A percentile compares a stretch with the other conserved stretches of the same genome.
phyloP scores from a whole-genome alignment of 2,329 filamentous ascomycete species.

The Hymenoscyphus scutula region DNA sequence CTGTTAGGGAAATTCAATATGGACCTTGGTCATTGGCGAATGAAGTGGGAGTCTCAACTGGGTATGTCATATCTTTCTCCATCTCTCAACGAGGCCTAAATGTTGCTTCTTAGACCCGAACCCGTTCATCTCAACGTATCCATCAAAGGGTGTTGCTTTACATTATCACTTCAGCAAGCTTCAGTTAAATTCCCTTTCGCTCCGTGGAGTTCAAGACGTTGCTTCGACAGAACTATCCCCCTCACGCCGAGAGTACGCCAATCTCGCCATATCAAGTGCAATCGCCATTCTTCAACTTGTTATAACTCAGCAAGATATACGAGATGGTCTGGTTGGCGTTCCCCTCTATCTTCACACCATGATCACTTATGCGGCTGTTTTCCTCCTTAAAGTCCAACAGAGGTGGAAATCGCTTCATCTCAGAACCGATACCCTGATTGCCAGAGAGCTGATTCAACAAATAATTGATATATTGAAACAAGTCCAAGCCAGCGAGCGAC shows the following conservation, averaged over 20 bases:
- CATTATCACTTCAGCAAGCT: conserved; percentile 39
- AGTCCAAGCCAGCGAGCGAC: conserved; percentile 37
- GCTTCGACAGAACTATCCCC: conserved; percentile 16
- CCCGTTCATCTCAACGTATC: conserved; percentile 25
- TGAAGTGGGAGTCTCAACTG: conserved; percentile 39
- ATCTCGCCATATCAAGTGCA: conserved; percentile 27
- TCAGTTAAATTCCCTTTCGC: conserved; percentile 38
- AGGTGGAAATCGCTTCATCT: conserved; percentile 38
- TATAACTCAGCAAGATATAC: conserved; percentile 37
- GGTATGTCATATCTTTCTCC: conserved; percentile 24
- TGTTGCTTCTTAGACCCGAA: conserved; percentile 12
- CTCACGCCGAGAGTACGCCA: conserved; percentile 23
- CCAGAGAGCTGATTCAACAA: conserved; percentile 22
- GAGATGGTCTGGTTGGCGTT: conserved; percentile 36
- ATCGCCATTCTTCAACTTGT: conserved; percentile 36
- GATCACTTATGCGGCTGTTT: conserved; percentile 39
- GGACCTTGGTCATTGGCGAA: conserved; percentile 39
- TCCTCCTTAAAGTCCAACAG: conserved; percentile 39
- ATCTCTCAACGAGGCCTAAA: background rate
- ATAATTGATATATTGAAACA: conserved; percentile 36
- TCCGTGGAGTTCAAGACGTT: conserved; percentile 26
- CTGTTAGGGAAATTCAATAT: conserved; percentile 39
- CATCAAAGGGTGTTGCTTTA: conserved; percentile 31
- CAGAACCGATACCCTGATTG: conserved; percentile 32
- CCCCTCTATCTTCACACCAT: conserved; percentile 41